These are phyloP conservation scores for Fremontodendron californicum DNA, from an alignment of 345 rosid species.

Conservation along the genomic window DNA sequence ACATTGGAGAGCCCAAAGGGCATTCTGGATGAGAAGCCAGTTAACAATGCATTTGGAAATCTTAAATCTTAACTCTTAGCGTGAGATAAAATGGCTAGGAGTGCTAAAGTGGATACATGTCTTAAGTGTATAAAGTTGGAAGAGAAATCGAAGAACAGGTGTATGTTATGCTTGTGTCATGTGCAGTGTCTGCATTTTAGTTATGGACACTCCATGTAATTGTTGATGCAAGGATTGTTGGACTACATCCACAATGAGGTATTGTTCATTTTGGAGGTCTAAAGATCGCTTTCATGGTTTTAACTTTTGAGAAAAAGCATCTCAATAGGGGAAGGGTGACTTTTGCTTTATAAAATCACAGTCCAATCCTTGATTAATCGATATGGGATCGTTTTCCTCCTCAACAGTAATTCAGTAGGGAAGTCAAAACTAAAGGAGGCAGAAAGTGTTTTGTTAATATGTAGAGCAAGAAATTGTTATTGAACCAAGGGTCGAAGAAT, in stretches of 20 bases:
- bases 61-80: conserved; percentile 26
- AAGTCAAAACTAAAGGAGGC: conserved; percentile 23
- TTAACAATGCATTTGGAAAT: conserved; percentile 27
- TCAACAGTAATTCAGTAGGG: conserved; percentile 11
- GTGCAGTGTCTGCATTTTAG: conserved; percentile 48
- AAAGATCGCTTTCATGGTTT: too few species aligned
- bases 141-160: conserved; percentile 31
- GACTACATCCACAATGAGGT: too few species aligned
- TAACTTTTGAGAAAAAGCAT: too few species aligned
- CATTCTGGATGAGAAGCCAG: conserved; percentile 35
- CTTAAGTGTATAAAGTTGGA: conserved; percentile 49
- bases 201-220: conserved; percentile 41
- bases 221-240: too few species aligned
- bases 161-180: conserved; percentile 24
- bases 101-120: conserved; percentile 39
- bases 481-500: conserved; percentile 29
- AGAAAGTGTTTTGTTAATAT: conserved; percentile 37
- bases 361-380: too few species aligned
- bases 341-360: too few species aligned
- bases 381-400: too few species aligned
- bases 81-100: conserved; percentile 26
- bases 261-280: too few species aligned
- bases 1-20: conserved; percentile 46
- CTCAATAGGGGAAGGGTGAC: too few species aligned
- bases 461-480: conserved; percentile 31